Base-by-base conservation (phyloP, 176 grass and related monocot species). In the Elaeis guineensis region DNA sequence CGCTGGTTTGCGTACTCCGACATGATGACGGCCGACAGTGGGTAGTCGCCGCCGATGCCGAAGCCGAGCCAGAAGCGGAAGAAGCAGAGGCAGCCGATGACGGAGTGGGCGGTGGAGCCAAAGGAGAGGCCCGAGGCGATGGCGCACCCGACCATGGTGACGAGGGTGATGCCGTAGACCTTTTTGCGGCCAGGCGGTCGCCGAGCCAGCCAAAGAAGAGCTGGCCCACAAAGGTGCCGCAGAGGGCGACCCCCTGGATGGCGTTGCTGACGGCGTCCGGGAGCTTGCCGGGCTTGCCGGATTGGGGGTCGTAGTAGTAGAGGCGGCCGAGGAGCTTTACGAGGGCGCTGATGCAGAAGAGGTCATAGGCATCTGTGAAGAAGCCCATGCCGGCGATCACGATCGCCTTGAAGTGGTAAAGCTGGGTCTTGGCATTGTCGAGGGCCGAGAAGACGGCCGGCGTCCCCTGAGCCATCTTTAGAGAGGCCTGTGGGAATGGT, bases 341-440 rank as follows among this genome's bases (percentile, higher is more conserved):
- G 44, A 95, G 79, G 35, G 85, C 63, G 20, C 81, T 85, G 69
- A 95, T 88, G 70, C 75, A 85, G 79, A 95, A 95, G 62, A 95
- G 85, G 67, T 95, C 90, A 59, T 95, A 95, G 17, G 85, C 85
- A 52, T 95, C 90, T 0, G 90, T 95, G 75, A 95, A 89, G 79
- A 95, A 95, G 44, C 90, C 90, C 90, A 95, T 95, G 17, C 90
- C 90, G n/a, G 90, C 85, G 5, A 95, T 62, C 9, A 95, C 73
- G 77, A 95, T 89, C 14, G 85, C 81, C 58, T 77, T 77, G 65
- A 95, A 89, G 62, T 95, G 90, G 65, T 89, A 89, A 69, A 61
- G 75, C 62, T 95, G 89, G 51, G 84, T 95, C 84, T 82, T 87
- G 15, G 89, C 89, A 11, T 23, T 58, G 79, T 95, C 89, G 23